Conservation (phyloP, 306 rosid species). For the Begonia fuchsioides region DNA sequence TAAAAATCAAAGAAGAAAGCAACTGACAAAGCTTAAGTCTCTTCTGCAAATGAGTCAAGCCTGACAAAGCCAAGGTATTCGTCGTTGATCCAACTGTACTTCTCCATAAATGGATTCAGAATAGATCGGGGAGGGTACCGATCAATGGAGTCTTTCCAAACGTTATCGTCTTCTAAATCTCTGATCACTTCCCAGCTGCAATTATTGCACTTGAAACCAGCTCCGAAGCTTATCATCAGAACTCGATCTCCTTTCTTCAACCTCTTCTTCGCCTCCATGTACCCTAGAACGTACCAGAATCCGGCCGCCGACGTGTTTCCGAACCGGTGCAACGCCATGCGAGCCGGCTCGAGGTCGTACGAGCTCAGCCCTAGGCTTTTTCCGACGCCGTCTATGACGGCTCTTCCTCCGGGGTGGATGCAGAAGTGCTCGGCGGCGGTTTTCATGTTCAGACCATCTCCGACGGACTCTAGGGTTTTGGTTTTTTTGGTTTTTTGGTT, state of each 20-base stretch:
- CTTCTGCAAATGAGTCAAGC: conserved; percentile 14
- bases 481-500: neutral
- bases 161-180: conserved; percentile 47
- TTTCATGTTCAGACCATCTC: conserved; percentile 34
- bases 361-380: conserved; percentile 32
- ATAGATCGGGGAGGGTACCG: conserved; percentile 38
- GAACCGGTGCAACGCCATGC: conserved; percentile 72
- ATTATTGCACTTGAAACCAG: conserved; percentile 75
- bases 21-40: too few species aligned
- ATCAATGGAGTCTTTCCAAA: conserved; percentile 47
- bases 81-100: conserved; percentile 59
- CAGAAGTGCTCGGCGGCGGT: conserved; percentile 63
- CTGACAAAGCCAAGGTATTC: conserved; percentile 49
- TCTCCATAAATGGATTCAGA: conserved; percentile 50
- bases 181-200: conserved; percentile 67
- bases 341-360: conserved; percentile 55
- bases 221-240: conserved; percentile 77
- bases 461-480: conserved; percentile 10
- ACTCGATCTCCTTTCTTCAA: conserved; percentile 50
- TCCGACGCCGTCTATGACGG: conserved; percentile 68
- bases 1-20: too few species aligned
- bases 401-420: conserved; percentile 67
- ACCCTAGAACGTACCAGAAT: conserved; percentile 74
- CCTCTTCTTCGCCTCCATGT: conserved; percentile 90
- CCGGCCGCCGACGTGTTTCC: conserved; percentile 82